Conservation (phyloP, 352 stramenopile species). For the Phytophthora podocarpi region DNA sequence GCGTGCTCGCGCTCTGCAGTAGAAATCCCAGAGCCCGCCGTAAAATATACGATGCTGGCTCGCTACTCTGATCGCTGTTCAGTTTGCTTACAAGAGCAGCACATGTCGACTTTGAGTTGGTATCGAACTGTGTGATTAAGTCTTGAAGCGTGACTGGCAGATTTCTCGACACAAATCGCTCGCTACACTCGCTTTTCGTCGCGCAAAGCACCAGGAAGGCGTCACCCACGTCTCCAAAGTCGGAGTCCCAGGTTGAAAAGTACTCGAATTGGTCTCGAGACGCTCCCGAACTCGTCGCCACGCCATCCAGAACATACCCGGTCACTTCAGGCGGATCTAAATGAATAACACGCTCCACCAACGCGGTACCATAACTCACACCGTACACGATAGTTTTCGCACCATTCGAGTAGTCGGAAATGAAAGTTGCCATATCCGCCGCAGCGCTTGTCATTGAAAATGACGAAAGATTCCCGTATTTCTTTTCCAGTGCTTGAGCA, state of each 20-base stretch:
- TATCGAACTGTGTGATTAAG: constrained; percentile 33
- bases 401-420: constrained; percentile 31
- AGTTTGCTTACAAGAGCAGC: constrained; percentile 18
- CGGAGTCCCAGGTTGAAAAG: constrained; percentile 44
- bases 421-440: constrained; percentile 41
- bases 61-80: neutral
- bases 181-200: constrained; percentile 21
- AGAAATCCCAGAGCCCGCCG: constrained; percentile 33
- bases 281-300: constrained; percentile 41
- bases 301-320: constrained; percentile 56
- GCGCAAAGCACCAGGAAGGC: constrained; percentile 35
- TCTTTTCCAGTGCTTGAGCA: constrained; percentile 39
- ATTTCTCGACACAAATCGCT: constrained; percentile 19
- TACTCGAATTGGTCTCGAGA: constrained; percentile 32
- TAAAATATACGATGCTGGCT: constrained; percentile 33
- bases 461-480: constrained; percentile 47
- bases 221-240: constrained; percentile 46
- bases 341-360: constrained; percentile 61
- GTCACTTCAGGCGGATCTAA: constrained; percentile 40
- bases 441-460: constrained; percentile 58
- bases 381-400: constrained; percentile 42
- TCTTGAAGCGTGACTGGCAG: constrained; percentile 24
- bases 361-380: constrained; percentile 51
- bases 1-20: constrained; percentile 21
- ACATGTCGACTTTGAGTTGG: constrained; percentile 29